Conservation (phyloP, 352 stramenopile species). For the Globisporangium emineosum region DNA sequence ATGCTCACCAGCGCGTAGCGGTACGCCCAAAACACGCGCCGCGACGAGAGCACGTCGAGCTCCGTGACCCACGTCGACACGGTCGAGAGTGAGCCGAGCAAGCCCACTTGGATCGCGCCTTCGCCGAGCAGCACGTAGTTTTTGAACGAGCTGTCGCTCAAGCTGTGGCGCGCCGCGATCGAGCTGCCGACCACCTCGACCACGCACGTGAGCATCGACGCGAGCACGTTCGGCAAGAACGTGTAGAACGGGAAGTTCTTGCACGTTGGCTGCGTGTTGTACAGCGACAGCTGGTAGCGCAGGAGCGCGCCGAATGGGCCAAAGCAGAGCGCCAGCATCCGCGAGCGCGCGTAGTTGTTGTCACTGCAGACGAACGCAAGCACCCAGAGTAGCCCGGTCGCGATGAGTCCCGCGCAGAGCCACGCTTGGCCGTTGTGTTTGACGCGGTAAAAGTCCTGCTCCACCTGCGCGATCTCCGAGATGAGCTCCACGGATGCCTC, state of each 20-base stretch:
- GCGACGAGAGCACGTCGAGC: slow-evolving; percentile 44
- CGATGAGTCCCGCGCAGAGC: slow-evolving; percentile 17
- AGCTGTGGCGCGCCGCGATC: slow-evolving; percentile 20
- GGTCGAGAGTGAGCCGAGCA: slow-evolving; percentile 65
- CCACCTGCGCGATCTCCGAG: slow-evolving; percentile 42
- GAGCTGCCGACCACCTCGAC: slow-evolving; percentile 42
- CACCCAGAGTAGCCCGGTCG: slow-evolving; percentile 41
- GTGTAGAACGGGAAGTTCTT: slow-evolving; percentile 64
- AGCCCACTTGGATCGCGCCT: slow-evolving; percentile 43
- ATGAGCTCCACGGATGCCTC: slow-evolving; percentile 45
- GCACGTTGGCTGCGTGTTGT: slow-evolving; percentile 42
- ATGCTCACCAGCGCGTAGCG: slow-evolving; percentile 47
- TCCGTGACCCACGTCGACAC: slow-evolving; percentile 71
- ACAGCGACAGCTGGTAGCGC: slow-evolving; percentile 53
- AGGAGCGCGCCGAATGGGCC: slow-evolving; percentile 55
- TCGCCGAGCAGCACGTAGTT: slow-evolving; percentile 45
- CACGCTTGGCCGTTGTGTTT: slow-evolving; percentile 30
- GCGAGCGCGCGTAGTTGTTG: slow-evolving; percentile 44
- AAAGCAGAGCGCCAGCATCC: slow-evolving; percentile 49
- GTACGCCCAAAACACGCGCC: slow-evolving; percentile 47
- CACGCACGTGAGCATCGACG: slow-evolving; percentile 45
- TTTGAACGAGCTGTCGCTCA: slow-evolving; percentile 25
- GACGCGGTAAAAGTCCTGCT: slow-evolving; percentile 42
- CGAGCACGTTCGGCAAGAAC: slow-evolving; percentile 57
- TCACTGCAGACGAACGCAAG: slow-evolving; percentile 40